Base-by-base conservation (phyloP, 2,329 filamentous ascomycete genomes). In the Dryadomyces quercus-mongolicae region DNA sequence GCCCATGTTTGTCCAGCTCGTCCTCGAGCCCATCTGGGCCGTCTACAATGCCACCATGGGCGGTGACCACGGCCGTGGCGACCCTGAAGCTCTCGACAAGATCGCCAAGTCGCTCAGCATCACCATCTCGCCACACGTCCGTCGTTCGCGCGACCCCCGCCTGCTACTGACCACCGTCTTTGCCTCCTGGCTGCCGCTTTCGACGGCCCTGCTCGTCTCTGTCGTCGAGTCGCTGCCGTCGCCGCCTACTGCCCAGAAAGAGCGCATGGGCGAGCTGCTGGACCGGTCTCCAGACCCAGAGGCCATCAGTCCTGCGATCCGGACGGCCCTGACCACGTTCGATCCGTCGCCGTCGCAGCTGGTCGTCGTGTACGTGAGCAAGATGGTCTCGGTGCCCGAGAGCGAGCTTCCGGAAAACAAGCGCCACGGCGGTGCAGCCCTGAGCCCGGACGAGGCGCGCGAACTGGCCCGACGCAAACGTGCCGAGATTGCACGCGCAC, bases 1-100 rank as follows among this genome's bases (percentile, higher is more conserved):
- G 70, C 93, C 93, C 9, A 89, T 98, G 80, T 98, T 98, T 67
- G 93, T 97, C 15, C 93, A 97, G 67, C 75, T 98, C 51, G 93
- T 98, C 7, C 76, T 98, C 53, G 93, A 97, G 61, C 92, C 90
- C 57, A 85, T 98, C 54, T 98, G 93, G 93, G 90, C 91, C 25
- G 88, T 93, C 10, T 98, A 98, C 66, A 82, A 91, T 62, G 92
- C 91, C 45, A 95, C 92, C 1, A 86, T 82, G 4, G 90, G 90
- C 45, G 86, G 87, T 51, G 85, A 85, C 59, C 84, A 84, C 59
- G 42, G 42, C 4, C 16, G 42, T 5, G 18, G 90, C 63, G 90
- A 98, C 67, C 80, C 87, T 42, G 76, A 73, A 15, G 74, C 95
- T 61, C 73, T 96, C 46, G 91, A 96, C 66, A 98, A 96, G 71